Conservation (phyloP, 306 rosid genomes). For the Sindora glabra region DNA sequence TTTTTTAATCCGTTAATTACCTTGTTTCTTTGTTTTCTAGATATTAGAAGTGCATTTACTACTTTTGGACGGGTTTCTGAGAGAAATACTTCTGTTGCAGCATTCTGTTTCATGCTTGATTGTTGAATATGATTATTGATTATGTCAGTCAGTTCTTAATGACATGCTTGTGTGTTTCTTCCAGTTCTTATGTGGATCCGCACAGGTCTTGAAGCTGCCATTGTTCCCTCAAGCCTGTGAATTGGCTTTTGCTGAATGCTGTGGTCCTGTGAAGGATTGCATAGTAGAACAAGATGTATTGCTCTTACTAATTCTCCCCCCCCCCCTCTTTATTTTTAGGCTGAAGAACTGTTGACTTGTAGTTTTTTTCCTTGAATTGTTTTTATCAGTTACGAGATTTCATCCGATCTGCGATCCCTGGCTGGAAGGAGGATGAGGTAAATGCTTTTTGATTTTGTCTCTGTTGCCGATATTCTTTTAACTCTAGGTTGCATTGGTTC, state of each 20-base stretch:
- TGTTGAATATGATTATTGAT: not conserved
- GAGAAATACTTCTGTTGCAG: too few species aligned
- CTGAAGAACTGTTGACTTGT: too few species aligned
- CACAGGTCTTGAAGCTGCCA: slow-evolving; percentile 50
- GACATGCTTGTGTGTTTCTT: slow-evolving; percentile 15
- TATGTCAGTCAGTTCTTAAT: not conserved
- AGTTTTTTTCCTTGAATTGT: slow-evolving; percentile 4
- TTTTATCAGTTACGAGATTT: slow-evolving; percentile 56
- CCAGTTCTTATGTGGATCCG: slow-evolving; percentile 76
- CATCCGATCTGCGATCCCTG: slow-evolving; percentile 40
- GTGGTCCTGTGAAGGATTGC: slow-evolving; percentile 30
- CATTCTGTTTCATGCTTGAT: not conserved
- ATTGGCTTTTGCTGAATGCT: slow-evolving; percentile 52
- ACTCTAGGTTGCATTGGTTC: too few species aligned
- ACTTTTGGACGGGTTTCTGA: too few species aligned
- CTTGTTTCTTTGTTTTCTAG: not conserved
- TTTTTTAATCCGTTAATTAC: too few species aligned
- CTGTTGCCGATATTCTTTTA: not conserved
- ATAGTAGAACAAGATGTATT: slow-evolving; percentile 40
- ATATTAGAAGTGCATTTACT: not conserved
- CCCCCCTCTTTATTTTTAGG: too few species aligned
- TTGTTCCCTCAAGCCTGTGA: slow-evolving; percentile 69
- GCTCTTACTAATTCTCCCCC: slow-evolving; percentile 3
- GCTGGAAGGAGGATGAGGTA: slow-evolving; percentile 62
- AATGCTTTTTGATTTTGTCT: not conserved